Evolutionary conservation across 352 stramenopile genomes (phyloP), one percentile per base, ranked within the genome.

Genomic region (Bremia lactucae): DNA sequence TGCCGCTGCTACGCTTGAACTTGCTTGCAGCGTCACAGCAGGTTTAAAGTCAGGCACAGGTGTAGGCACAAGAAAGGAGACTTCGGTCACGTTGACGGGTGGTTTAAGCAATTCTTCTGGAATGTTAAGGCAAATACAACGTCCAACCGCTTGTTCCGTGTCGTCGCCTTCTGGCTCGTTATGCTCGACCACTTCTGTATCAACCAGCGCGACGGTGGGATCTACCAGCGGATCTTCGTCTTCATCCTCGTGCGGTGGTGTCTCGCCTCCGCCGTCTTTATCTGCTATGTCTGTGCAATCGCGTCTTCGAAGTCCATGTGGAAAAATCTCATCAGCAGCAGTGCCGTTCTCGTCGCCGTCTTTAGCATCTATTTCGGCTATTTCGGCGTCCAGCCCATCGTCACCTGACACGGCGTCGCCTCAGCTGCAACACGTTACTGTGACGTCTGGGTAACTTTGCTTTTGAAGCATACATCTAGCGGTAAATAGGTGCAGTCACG

Each of bases 361-460:
- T 4, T 57, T 54, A 2, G 43, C 48, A 14, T 55, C 64, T 10
- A 62, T 57, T 20, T 65, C 68, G 13, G 49, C 64, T 9, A 49
- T 55, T 34, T 65, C 55, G 24, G 45, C 58, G 25, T 64, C 66
- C 4, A 61, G 59, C 9, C 51, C 67, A 21, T 74, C 69, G 26
- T 76, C 72, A 0, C 49, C 70, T 1, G 65, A 82, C 28, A 53
- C 62, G 19, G 28, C 66, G 22, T 71, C 70, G 6, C 66, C 63
- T 28, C 60, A 65, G 10, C 48, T 87, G 54, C 74, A 84, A 38
- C 74, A 83, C 40, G 59, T 84, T 29, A 83, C 74, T 0, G 74
- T 83, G 37, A 79, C 68, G 11, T 87, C 74, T 15, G 74, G 68
- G 23, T 87, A 67, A 66, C 34, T 24, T 42, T 37, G 38, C 24